Conservation (phyloP, 78 protist species). For the Dictyostelium intermedium region DNA sequence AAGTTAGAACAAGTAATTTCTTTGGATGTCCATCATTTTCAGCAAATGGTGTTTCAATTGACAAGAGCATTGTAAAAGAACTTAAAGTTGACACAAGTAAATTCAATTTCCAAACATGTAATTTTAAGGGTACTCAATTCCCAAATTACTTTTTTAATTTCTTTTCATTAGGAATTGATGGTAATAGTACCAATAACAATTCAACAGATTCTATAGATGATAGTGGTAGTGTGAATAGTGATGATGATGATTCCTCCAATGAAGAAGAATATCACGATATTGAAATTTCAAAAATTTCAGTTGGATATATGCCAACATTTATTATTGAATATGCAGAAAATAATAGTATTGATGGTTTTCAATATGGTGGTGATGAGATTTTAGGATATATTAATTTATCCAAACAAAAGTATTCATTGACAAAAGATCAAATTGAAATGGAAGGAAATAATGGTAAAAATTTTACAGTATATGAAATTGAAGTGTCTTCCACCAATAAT, state of each 20-base stretch:
- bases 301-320: not conserved
- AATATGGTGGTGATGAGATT: not conserved
- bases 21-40: not conserved
- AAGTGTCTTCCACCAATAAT: not conserved
- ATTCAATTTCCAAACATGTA: not conserved
- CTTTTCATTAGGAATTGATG: not conserved
- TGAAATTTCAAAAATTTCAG: not conserved
- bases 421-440: not conserved
- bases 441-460: not conserved
- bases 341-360: not conserved
- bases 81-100: not conserved
- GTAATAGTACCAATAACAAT: not conserved
- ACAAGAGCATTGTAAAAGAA: not conserved
- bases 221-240: not conserved
- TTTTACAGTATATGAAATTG: not conserved
- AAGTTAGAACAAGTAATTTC: not conserved
- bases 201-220: too few relatives aligned
- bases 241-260: not conserved
- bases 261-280: not conserved
- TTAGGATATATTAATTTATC: not conserved
- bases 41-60: not conserved
- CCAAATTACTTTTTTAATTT: not conserved
- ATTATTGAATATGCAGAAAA: constrained; percentile 6
- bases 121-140: not conserved
- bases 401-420: not conserved